Evolutionary conservation across 1,284 basidiomycete genomes (phyloP), one percentile per base, ranked within the genome.

Genomic region (Apiotrichum mycotoxinovorans): DNA sequence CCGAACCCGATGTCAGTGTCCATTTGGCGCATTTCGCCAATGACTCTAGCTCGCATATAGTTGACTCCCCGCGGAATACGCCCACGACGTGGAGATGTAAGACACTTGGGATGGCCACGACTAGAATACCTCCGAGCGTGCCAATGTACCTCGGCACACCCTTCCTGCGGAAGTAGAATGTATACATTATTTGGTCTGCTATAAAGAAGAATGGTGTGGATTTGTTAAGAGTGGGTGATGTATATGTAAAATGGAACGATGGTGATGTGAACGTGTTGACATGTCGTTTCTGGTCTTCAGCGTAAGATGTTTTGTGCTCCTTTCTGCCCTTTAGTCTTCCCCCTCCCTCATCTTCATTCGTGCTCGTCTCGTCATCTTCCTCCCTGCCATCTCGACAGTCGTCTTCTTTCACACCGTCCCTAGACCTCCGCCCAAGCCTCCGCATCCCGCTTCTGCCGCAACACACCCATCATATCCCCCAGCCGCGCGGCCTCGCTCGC

Each of bases 341-440:
- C 12, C 30, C 12, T 30, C 12, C 30, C 30, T 30, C 20, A n/a
- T 47, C 11, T 3, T 33, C 17, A 33, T 30, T 25, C 12, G 11
- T 27, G 3, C 27, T 30, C 27, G 12, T 3, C 14, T 30, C 25
- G 18, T 41, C 23, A 2, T 14, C 23, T 43, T 23, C 4, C 22
- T 43, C 42, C 22, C 2, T 8, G 26, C 8, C 17, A 26, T 9
- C n/a, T 20, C 27, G n/a, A n/a, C n/a, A n/a, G n/a, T n/a, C n/a
- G 17, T 2, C n/a, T 12, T 20, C 25, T 9, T n/a, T 22, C 26
- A n/a, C n/a, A n/a, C 17, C 9, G 20, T 3, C 15, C 7, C 51
- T 51, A 61, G 20, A 64, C 34, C 56, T 67, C 62, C 34, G 63
- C 62, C 64, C 64, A 68, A 8, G 52, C 42, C 33, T 52, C 38